phyloP scores from a whole-genome alignment of 23 red algal genomes.

The Gracilaria vermiculophylla region DNA sequence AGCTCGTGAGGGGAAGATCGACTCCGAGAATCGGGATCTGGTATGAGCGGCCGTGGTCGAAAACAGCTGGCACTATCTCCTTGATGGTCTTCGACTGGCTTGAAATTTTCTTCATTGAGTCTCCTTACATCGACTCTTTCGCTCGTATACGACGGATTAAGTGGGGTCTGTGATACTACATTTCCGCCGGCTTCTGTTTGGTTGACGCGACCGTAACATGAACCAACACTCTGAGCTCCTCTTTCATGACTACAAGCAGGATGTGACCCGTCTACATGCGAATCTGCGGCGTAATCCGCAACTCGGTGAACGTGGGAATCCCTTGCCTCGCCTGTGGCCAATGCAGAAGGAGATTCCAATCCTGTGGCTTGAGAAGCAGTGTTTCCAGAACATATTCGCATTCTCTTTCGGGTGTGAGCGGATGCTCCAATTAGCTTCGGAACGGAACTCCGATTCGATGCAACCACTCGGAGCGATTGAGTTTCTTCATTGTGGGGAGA shows the following conservation, averaged over 20 bases:
- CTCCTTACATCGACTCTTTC: conserved; percentile 28
- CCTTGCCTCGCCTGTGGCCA: neutral
- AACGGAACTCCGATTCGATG: neutral
- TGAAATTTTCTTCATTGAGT: neutral
- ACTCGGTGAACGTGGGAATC: neutral
- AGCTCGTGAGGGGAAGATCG: neutral
- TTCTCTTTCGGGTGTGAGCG: conserved; percentile 1
- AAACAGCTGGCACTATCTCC: conserved; percentile 64
- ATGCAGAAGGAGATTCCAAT: neutral
- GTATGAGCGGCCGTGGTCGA: neutral
- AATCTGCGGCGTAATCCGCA: neutral
- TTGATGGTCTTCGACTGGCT: conserved; percentile 55
- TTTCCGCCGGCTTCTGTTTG: conserved; percentile 12
- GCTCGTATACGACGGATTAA: conserved; percentile 58
- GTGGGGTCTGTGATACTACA: neutral
- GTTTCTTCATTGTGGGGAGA: conserved; percentile 3
- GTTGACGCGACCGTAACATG: conserved; percentile 10
- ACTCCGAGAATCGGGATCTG: conserved; percentile 16
- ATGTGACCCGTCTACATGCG: neutral
- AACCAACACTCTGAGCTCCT: conserved; percentile 19
- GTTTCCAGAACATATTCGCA: conserved; percentile 23
- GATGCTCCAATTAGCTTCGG: conserved; percentile 22
- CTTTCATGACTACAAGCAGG: neutral
- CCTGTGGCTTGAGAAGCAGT: neutral
- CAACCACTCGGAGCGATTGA: neutral